These are phyloP conservation scores for Leccinum pachyderme DNA, from an alignment of 1,284 basidiomycete genomes.

Conservation along the genomic window DNA sequence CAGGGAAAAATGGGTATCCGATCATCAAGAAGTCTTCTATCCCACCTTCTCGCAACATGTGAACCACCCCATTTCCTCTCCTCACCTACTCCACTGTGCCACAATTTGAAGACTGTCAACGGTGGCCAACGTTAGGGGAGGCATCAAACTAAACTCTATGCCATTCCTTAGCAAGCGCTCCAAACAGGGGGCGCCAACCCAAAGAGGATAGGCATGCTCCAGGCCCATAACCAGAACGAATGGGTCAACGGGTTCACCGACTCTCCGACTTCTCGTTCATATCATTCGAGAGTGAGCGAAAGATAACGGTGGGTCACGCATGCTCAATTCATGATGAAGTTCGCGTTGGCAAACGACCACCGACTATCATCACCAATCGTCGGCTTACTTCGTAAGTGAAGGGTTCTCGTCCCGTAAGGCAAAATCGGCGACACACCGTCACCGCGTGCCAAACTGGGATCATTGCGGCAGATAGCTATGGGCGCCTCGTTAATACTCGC, in stretches of 20 bases:
- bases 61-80: not conserved
- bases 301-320: not conserved
- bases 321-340: not conserved
- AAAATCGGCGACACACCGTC: not conserved
- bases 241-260: not conserved
- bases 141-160: conserved; percentile 8
- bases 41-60: not conserved
- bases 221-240: not conserved
- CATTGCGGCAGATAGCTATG: conserved; percentile 1
- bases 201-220: not conserved
- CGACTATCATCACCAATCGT: not conserved
- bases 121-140: not conserved
- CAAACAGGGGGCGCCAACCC: too few species aligned
- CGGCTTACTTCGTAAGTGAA: not conserved
- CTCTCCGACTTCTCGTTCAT: not conserved
- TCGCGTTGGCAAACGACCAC: too few species aligned
- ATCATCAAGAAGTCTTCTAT: conserved; percentile 7
- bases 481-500: not conserved
- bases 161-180: not conserved
- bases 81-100: not conserved
- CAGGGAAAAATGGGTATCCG: not conserved
- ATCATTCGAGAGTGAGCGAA: not conserved
- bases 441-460: conserved; percentile 1
- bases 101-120: conserved; percentile 1
- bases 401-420: conserved; percentile 9